phyloP scores from a whole-genome alignment of 495 filamentous ascomycete genomes.

The Aspergillus homomorphus region DNA sequence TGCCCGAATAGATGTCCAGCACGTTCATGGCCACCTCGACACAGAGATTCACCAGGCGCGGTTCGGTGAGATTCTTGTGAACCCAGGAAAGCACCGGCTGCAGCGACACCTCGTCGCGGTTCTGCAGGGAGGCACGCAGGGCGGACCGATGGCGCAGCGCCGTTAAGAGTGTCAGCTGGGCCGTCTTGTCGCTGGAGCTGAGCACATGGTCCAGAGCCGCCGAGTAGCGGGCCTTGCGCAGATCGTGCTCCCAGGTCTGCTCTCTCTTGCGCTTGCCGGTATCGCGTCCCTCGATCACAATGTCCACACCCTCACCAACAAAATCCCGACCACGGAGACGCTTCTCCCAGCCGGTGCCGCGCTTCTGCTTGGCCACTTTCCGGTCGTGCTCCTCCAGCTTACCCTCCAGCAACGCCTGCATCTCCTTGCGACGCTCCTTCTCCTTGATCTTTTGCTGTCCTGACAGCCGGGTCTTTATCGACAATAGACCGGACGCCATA shows the following conservation, averaged over 20 bases:
- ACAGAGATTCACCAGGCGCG: conserved; percentile 70
- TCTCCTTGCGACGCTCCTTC: conserved; percentile 76
- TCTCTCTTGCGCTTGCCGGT: conserved; percentile 55
- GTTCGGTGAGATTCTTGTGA: conserved; percentile 70
- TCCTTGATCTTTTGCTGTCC: conserved; percentile 78
- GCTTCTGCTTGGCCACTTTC: conserved; percentile 60
- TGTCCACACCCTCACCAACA: conserved; percentile 79
- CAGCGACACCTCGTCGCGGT: conserved; percentile 78
- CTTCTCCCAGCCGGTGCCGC: conserved; percentile 66
- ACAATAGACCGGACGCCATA: conserved; percentile 86
- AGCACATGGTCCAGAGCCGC: conserved; percentile 78
- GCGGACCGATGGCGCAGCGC: conserved; percentile 87
- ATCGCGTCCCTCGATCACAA: conserved; percentile 77
- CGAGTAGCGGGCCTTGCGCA: conserved; percentile 74
- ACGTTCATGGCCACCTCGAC: conserved; percentile 77
- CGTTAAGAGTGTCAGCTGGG: conserved; percentile 72
- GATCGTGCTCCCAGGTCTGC: conserved; percentile 72
- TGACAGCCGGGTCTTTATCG: conserved; percentile 79
- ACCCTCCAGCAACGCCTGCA: conserved; percentile 78
- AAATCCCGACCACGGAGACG: conserved; percentile 73
- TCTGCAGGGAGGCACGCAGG: conserved; percentile 72
- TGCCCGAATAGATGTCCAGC: conserved; percentile 81
- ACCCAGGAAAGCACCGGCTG: conserved; percentile 83
- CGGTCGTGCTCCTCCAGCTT: conserved; percentile 65
- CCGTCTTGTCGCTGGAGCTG: conserved; percentile 49